Conservation (phyloP, 345 rosid species). For the Populus davidiana region DNA sequence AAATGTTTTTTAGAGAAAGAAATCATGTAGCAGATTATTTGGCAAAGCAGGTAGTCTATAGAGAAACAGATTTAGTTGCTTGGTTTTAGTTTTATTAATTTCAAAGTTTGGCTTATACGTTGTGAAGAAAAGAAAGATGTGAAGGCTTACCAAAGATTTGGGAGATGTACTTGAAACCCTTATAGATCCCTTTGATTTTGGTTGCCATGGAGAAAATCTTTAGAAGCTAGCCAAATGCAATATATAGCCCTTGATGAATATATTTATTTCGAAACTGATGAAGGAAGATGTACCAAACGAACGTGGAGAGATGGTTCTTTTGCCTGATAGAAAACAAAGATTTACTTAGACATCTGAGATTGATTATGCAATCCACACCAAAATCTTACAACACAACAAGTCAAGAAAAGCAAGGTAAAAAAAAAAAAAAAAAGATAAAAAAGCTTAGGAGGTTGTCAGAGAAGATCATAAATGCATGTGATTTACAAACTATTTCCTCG, state of each 20-base stretch:
- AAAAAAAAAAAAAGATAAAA: constrained; percentile 10
- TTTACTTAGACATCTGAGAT: constrained; percentile 4
- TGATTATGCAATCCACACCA: neutral
- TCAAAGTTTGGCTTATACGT: no score
- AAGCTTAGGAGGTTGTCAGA: constrained; percentile 13
- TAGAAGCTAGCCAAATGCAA: constrained; percentile 12
- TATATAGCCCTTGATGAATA: neutral
- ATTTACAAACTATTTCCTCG: constrained; percentile 28
- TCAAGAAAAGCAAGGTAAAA: neutral
- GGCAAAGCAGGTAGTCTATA: no score
- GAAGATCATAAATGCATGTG: constrained; percentile 31
- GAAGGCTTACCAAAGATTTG: constrained; percentile 66
- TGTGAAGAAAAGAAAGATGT: neutral
- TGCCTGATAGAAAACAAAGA: constrained; percentile 31
- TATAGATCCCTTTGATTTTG: constrained; percentile 81
- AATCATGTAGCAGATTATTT: no score
- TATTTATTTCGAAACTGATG: constrained; percentile 7
- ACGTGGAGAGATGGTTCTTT: constrained; percentile 13
- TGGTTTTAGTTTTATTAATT: no score
- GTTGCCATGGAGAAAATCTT: constrained; percentile 47
- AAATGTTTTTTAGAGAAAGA: no score
- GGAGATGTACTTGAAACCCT: constrained; percentile 80
- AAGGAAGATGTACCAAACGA: constrained; percentile 7
- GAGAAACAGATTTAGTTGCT: no score
- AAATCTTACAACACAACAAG: neutral